Base-by-base conservation (phyloP, 345 rosid genomes). In the Eucalyptus regnans region DNA sequence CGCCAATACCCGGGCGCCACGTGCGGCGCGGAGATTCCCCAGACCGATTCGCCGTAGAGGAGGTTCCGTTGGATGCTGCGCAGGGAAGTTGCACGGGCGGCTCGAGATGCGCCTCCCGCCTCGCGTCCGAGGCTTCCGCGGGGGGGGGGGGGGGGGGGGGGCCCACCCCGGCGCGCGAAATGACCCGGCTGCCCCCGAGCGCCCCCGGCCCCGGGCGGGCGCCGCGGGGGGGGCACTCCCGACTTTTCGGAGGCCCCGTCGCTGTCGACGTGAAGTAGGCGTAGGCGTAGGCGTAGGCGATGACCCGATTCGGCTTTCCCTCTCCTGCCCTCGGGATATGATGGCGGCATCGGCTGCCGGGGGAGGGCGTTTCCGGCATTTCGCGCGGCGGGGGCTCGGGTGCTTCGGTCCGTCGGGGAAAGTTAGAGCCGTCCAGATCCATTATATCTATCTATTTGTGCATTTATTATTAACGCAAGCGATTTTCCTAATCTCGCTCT, bases 381-480 rank as follows among this genome's bases (percentile, higher is more conserved):
- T 51, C 7, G 44, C 15, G 7, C 4, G 27, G 64, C 48, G 41
- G 46, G 58, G 50, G 13, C 9, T 80, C 88, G 7, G 23, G 5
- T 13, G 15, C 58, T 29, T 50, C 84, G 43, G 87, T 54, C 10
- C 50, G 29, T 81, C 51, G 41, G 68, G 37, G 23, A 87, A 87
- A 91, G 66, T 44, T 7, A 80, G 88, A 88, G 87, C 90, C 89
- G 88, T 89, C 90, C 90, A 33, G 86, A 88, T 87, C 29, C 79
- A 22, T 64, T 33, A 41, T 29, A 52, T 43, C 12, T 23, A 88
- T 88, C 14, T 81, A 11, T 81, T 68, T 43, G 11, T 87, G 68
- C 50, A 76, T 46, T 68, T 68, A 49, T 50, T 44, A 43, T 46
- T 23, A 46, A 14, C 23, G 56, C 27, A 46, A 50, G 43, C 10